A percentile compares a stretch with the other conserved stretches of the same genome.
Evolutionary conservation across 441 rosid genomes (phyloP).

Genomic region (Populus hybrid): DNA sequence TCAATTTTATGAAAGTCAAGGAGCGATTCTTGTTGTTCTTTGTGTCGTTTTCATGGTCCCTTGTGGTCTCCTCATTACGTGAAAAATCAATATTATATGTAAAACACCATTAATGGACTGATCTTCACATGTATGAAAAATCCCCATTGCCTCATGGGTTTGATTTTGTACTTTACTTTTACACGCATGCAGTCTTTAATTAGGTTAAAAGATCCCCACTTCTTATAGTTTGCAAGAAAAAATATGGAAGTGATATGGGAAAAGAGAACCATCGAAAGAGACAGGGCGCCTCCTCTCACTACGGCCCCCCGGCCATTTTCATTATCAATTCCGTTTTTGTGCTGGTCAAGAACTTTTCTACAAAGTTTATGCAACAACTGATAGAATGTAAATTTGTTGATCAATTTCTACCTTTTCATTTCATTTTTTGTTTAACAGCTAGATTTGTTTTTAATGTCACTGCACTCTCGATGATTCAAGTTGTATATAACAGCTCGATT

Average conservation of each 20-base stretch:
- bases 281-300: background rate
- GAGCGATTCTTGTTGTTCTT: background rate
- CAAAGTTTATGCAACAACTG: too few relatives aligned
- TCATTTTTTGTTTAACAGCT: too few relatives aligned
- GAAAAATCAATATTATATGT: background rate
- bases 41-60: background rate
- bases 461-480: too few relatives aligned
- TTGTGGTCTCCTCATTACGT: background rate
- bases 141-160: background rate
- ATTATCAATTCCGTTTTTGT: background rate
- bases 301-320: background rate
- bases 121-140: too few relatives aligned
- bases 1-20: background rate
- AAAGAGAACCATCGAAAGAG: constrained; percentile 7
- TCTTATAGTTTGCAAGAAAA: too few relatives aligned
- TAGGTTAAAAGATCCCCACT: background rate
- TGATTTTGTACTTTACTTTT: background rate
- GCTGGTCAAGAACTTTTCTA: background rate
- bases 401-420: background rate
- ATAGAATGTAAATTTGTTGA: too few relatives aligned
- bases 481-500: too few relatives aligned
- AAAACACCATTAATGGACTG: too few relatives aligned
- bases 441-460: too few relatives aligned
- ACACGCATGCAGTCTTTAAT: constrained; percentile 10
- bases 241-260: background rate